These are phyloP conservation scores for Thalassiosira sp. DNA, from an alignment of 352 stramenopile genomes.

Conservation along the genomic window DNA sequence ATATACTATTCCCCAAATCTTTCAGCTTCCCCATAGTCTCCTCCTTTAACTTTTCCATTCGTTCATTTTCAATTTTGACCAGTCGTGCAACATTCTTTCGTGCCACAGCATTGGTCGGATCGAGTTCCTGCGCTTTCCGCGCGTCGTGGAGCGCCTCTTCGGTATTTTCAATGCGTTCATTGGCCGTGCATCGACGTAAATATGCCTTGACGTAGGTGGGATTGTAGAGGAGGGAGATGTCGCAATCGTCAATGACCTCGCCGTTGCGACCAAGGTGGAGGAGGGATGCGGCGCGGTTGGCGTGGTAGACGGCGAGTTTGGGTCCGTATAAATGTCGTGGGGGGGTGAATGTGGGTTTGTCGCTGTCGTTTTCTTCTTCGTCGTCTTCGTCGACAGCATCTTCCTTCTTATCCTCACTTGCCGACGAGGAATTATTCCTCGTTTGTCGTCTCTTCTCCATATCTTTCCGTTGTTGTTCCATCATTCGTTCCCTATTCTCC, in stretches of 20 bases:
- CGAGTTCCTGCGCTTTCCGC: constrained; percentile 91
- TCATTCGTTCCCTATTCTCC: constrained; percentile 37
- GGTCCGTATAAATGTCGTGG: constrained; percentile 49
- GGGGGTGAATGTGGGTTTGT: constrained; percentile 30
- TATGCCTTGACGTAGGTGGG: constrained; percentile 96
- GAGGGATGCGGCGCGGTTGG: constrained; percentile 80
- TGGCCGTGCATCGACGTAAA: constrained; percentile 89
- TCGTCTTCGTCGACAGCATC: constrained; percentile 23
- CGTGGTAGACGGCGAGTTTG: constrained; percentile 80
- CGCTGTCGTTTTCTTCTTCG: constrained; percentile 31
- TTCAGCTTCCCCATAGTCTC: constrained; percentile 96
- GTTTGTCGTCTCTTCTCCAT: constrained; percentile 12
- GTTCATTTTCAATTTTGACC: constrained; percentile 90
- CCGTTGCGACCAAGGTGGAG: constrained; percentile 83
- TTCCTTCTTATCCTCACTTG: not conserved
- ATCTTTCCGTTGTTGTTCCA: constrained; percentile 25
- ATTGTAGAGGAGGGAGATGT: constrained; percentile 91
- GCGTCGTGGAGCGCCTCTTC: constrained; percentile 90
- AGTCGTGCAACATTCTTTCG: constrained; percentile 82
- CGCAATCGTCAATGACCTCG: constrained; percentile 93
- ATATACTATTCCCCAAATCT: constrained; percentile 97
- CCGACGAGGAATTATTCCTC: not conserved
- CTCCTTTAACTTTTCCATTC: constrained; percentile 98
- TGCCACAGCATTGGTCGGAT: constrained; percentile 76
- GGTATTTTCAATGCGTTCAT: constrained; percentile 81